A percentile compares a stretch with the other conserved stretches of the same genome.
Conservation (phyloP, 148 eudicot species). For the Persicaria maculosa region DNA sequence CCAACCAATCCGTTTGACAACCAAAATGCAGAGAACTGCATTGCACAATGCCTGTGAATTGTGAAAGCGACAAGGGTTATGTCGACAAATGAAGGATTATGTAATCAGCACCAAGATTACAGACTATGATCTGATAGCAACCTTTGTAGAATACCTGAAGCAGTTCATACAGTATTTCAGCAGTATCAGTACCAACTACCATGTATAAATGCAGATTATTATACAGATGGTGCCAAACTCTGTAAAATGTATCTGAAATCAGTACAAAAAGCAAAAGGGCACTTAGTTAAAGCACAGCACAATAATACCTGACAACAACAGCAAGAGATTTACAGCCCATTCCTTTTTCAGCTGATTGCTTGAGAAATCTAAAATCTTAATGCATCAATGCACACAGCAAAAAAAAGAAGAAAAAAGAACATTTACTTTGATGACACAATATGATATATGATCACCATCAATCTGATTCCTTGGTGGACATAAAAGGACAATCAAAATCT, state of each 20-base stretch:
- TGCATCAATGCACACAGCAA: background rate
- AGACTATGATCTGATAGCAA: no score
- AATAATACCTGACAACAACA: slow-evolving; percentile 2
- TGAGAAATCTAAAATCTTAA: background rate
- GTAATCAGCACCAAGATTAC: no score
- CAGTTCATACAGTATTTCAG: no score
- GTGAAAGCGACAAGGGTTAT: no score
- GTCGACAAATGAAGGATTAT: no score
- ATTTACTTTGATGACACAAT: slow-evolving; percentile 4
- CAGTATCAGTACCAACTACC: no score
- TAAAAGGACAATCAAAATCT: slow-evolving; percentile 2
- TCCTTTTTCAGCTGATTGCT: background rate
- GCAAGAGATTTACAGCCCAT: slow-evolving; percentile 8
- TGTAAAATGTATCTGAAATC: background rate
- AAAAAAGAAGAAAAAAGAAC: background rate
- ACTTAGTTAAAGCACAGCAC: background rate
- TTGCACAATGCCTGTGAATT: no score
- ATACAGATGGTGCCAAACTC: background rate
- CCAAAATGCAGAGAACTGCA: no score
- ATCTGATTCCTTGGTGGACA: slow-evolving; percentile 10
- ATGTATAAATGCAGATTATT: no score
- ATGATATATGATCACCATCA: slow-evolving; percentile 1
- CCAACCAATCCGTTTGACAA: no score
- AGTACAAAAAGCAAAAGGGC: background rate
- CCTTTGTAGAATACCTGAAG: no score